Evolutionary conservation across 2,329 filamentous ascomycete species (phyloP).

Genomic region (Fusarium caatingaense): DNA sequence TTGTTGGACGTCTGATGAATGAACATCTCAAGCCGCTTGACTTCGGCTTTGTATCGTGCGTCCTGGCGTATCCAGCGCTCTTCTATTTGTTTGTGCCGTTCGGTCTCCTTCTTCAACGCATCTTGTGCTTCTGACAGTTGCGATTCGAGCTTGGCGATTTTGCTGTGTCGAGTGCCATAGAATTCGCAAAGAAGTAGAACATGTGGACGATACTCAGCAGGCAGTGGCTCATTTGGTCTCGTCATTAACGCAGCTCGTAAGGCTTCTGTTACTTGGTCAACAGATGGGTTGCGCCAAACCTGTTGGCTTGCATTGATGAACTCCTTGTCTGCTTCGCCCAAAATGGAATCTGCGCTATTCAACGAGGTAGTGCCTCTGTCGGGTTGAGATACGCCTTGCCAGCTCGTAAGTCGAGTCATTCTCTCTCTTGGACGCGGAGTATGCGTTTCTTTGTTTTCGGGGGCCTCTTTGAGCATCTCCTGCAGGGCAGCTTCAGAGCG

Average conservation of each 20-base stretch:
- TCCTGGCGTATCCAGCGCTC: conserved; percentile 41
- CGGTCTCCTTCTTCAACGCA: conserved; percentile 47
- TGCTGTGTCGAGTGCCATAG: conserved; percentile 47
- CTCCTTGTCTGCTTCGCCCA: conserved; percentile 31
- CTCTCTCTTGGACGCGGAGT: conserved; percentile 1
- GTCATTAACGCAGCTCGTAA: conserved; percentile 58
- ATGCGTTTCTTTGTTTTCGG: conserved; percentile 5
- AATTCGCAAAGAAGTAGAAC: conserved; percentile 54
- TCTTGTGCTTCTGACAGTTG: conserved; percentile 54
- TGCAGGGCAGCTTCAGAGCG: conserved; percentile 39
- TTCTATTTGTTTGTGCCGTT: conserved; percentile 48
- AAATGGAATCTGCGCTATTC: neutral
- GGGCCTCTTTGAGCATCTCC: conserved; percentile 19
- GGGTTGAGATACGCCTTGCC: conserved; percentile 15
- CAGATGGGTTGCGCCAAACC: conserved; percentile 55
- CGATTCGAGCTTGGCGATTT: conserved; percentile 50
- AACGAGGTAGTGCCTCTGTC: neutral
- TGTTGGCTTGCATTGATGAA: conserved; percentile 37
- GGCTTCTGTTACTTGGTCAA: conserved; percentile 58
- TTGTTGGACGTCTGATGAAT: conserved; percentile 54
- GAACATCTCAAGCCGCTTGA: conserved; percentile 49
- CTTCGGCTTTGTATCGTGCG: conserved; percentile 46
- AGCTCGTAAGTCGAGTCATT: conserved; percentile 29
- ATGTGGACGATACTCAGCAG: conserved; percentile 57
- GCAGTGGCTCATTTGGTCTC: conserved; percentile 51